These are phyloP conservation scores for Fonsecaea multimorphosa DNA, from an alignment of 2,329 filamentous ascomycete species.

Conservation along the genomic window DNA sequence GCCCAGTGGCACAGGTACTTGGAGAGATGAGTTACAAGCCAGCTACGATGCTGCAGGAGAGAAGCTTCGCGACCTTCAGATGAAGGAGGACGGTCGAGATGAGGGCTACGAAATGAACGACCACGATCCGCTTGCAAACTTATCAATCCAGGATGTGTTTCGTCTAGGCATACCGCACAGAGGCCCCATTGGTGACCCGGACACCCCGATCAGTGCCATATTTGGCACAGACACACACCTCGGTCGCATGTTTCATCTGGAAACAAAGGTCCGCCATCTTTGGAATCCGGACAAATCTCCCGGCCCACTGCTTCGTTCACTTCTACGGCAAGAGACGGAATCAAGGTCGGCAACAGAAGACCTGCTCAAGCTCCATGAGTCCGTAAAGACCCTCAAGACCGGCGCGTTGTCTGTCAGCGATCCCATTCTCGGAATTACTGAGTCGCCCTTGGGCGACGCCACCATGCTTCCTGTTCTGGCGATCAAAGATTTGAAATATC, in stretches of 20 bases:
- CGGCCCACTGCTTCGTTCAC: slow-evolving; percentile 8
- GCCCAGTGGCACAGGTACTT: slow-evolving; percentile 8
- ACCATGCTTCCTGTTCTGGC: slow-evolving; percentile 10
- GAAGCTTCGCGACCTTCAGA: slow-evolving; percentile 8
- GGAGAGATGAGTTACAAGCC: slow-evolving; percentile 12
- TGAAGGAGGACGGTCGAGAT: slow-evolving; percentile 8
- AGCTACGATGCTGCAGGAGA: slow-evolving; percentile 5
- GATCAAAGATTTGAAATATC: slow-evolving; percentile 14
- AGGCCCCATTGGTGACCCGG: neutral
- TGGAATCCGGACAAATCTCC: slow-evolving; percentile 10
- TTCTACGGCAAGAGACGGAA: slow-evolving; percentile 7
- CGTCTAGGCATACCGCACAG: neutral
- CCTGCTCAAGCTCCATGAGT: slow-evolving; percentile 4
- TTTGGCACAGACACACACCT: slow-evolving; percentile 5
- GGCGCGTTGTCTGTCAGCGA: slow-evolving; percentile 5
- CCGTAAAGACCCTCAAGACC: slow-evolving; percentile 8
- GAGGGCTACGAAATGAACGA: slow-evolving; percentile 10
- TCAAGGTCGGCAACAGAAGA: slow-evolving; percentile 4
- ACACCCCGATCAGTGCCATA: slow-evolving; percentile 8
- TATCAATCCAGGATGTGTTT: slow-evolving; percentile 3
- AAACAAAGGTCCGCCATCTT: slow-evolving; percentile 10
- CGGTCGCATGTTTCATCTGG: slow-evolving; percentile 7
- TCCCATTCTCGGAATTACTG: slow-evolving; percentile 9
- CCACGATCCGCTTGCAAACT: slow-evolving; percentile 1
- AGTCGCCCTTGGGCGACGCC: slow-evolving; percentile 9